Evolutionary conservation across 176 grass and related monocot genomes (phyloP).

Genomic region (Alloteropsis semialata): DNA sequence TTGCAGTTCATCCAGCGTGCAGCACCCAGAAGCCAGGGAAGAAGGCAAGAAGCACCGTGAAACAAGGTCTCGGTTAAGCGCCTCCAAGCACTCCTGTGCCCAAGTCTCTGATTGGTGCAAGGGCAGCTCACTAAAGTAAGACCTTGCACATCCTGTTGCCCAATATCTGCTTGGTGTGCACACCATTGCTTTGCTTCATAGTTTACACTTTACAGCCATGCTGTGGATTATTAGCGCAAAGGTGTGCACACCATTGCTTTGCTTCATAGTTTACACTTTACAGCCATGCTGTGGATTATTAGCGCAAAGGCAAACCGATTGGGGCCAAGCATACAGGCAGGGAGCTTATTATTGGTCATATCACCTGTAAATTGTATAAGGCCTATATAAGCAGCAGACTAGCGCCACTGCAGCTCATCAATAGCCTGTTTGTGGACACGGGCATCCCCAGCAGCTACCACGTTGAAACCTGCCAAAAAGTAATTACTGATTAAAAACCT

Average conservation of each 20-base stretch:
- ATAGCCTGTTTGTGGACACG: constrained; percentile 54
- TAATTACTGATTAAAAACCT: too few species aligned
- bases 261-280: neutral
- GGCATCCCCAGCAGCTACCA: constrained; percentile 79
- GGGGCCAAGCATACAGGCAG: neutral
- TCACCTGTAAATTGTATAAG: neutral
- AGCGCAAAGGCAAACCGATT: neutral
- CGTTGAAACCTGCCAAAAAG: constrained; percentile 91
- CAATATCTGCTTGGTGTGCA: too few species aligned
- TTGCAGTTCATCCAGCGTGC: neutral
- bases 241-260: too few species aligned
- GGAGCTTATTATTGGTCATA: constrained; percentile 24
- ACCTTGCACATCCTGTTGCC: too few species aligned
- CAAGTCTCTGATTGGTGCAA: too few species aligned
- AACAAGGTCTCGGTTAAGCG: neutral
- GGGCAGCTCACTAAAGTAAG: too few species aligned
- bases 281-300: neutral
- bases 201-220: neutral
- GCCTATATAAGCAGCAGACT: neutral
- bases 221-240: neutral
- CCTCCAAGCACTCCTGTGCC: too few species aligned
- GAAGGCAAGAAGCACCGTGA: neutral
- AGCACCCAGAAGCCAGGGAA: neutral
- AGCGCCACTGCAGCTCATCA: constrained; percentile 45
- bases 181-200: too few species aligned